phyloP scores from a whole-genome alignment of 139 green algal genomes.

The Tetradesmus lagerheimii region DNA sequence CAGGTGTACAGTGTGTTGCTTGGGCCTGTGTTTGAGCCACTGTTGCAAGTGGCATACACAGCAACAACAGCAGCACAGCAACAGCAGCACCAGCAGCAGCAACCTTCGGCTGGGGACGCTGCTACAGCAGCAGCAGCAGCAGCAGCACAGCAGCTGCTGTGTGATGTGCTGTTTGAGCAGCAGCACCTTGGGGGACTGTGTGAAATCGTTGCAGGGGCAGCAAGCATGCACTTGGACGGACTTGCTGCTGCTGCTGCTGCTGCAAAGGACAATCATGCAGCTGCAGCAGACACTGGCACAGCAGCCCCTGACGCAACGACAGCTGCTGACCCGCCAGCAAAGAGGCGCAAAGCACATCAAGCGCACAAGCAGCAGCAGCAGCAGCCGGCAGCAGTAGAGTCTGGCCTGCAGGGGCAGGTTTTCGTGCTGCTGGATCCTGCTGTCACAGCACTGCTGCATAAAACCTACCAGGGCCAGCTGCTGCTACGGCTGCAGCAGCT shows the following conservation, averaged over 20 bases:
- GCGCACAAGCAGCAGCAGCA: conserved; percentile 15
- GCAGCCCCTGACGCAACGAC: background rate
- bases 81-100: background rate
- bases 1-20: conserved; percentile 39
- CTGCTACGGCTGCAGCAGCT: conserved; percentile 19
- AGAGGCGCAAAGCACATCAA: background rate
- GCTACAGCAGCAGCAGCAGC: conserved; percentile 7
- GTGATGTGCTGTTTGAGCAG: conserved; percentile 29
- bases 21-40: background rate
- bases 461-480: conserved; percentile 28
- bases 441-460: background rate
- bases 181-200: conserved; percentile 31
- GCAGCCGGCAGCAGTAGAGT: background rate
- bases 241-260: conserved; percentile 28
- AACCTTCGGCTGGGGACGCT: background rate
- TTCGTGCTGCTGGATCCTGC: background rate
- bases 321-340: background rate
- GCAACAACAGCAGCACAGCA: conserved; percentile 24
- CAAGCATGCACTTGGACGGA: background rate
- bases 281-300: background rate
- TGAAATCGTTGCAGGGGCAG: conserved; percentile 25
- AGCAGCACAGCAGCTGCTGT: conserved; percentile 12
- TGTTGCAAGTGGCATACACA: background rate
- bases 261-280: background rate
- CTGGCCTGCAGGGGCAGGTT: background rate